These are phyloP conservation scores for Umbelopsis ramanniana DNA, from an alignment of 192 early-diverging fungal species.

Conservation along the genomic window DNA sequence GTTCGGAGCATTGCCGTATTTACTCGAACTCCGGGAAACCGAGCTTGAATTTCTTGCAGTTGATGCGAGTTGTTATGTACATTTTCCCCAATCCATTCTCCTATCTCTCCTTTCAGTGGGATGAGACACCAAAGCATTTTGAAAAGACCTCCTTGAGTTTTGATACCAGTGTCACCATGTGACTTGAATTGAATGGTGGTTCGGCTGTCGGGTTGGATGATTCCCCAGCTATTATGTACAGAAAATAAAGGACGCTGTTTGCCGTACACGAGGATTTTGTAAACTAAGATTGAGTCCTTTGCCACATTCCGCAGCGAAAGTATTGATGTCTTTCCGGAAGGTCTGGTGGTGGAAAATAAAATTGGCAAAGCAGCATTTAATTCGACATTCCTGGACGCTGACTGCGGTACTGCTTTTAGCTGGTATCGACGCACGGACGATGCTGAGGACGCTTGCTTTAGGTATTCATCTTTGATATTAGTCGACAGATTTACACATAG, in stretches of 20 bases:
- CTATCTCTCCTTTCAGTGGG: background rate
- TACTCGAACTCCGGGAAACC: background rate
- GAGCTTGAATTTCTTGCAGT: background rate
- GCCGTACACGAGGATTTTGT: slow-evolving; percentile 3
- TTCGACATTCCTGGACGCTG: background rate
- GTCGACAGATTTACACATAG: background rate
- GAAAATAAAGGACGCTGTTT: slow-evolving; percentile 4
- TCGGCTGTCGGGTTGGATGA: background rate
- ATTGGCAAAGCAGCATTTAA: background rate
- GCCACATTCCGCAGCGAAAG: background rate
- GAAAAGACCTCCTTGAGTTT: background rate
- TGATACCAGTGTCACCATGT: background rate
- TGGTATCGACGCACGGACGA: slow-evolving; percentile 2
- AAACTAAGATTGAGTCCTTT: background rate
- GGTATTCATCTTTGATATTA: background rate
- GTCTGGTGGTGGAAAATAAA: background rate
- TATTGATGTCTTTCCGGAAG: background rate
- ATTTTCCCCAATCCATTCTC: background rate
- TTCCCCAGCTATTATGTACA: slow-evolving; percentile 7
- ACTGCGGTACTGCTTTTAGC: slow-evolving; percentile 13
- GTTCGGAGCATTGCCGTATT: slow-evolving; percentile 7
- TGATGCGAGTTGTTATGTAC: background rate
- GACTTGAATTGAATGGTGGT: slow-evolving; percentile 4
- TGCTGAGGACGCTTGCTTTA: background rate
- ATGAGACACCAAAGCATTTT: slow-evolving; percentile 14